Evolutionary conservation across 2,329 filamentous ascomycete species (phyloP), one percentile per base, ranked within the genome.

Genomic region (Hypoxylon sp.): DNA sequence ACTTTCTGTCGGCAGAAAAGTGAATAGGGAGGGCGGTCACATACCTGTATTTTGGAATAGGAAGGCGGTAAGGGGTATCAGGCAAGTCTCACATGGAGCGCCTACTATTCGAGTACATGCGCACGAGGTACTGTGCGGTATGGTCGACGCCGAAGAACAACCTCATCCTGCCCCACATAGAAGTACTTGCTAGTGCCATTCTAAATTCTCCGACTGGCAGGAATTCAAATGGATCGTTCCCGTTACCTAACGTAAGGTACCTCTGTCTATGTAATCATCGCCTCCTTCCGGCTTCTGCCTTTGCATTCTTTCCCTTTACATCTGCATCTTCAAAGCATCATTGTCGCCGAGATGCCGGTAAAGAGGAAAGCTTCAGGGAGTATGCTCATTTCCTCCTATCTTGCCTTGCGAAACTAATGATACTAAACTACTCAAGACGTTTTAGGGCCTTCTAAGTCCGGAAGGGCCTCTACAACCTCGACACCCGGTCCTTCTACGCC

Each of bases 361-460:
- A 93, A 93, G 82, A 87, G 91, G 77, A 93, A 93, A 82, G 91
- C 91, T 67, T 75, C 82, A 72, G 81, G 83, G 58, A 83, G 83
- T 85, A 83, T 79, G 80, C 72, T 73, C 24, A 47, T 24, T 8
- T 54, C 7, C 7, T 27, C 58, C 50, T 13, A 44, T 46, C 48
- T 35, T 51, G 3, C 29, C 29, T 58, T n/a, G 69, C 1, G 29
- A 47, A 61, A 67, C 39, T 63, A 61, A 71, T 76, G 60, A 79
- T 69, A 31, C 78, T 80, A 74, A 80, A 78, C 66, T 65, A 76
- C 78, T 67, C 74, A 77, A 77, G 82, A 81, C 73, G 82, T 82
- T 63, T 80, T 82, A 63, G 85, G 82, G 58, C 80, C 81, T 42
- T 76, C 82, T 29, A 91, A 91, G 79, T 82, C 83, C 31, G 86